Conservation (phyloP, 306 rosid species). For the Cicer arietinum region DNA sequence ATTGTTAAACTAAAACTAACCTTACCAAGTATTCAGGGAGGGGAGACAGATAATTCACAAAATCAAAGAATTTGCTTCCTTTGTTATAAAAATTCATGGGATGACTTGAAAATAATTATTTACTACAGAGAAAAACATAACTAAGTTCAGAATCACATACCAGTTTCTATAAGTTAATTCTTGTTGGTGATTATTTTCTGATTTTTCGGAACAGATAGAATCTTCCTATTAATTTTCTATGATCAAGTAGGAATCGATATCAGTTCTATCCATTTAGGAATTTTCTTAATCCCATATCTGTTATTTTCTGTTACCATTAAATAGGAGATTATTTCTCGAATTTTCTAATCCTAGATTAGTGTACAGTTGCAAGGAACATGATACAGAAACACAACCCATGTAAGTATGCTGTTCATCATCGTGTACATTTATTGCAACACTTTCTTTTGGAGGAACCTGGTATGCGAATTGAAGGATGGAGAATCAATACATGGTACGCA, state of each 20-base stretch:
- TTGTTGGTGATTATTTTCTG: background rate
- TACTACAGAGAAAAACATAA: background rate
- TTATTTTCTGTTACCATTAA: background rate
- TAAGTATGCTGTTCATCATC: background rate
- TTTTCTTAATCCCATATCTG: background rate
- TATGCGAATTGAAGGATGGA: background rate
- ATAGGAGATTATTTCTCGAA: background rate
- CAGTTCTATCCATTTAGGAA: background rate
- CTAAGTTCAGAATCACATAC: background rate
- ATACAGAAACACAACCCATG: background rate
- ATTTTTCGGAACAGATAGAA: background rate
- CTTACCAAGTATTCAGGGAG: background rate
- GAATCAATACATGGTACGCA: background rate
- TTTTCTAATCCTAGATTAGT: background rate
- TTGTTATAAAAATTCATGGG: slow-evolving; percentile 7
- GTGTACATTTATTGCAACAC: slow-evolving; percentile 2
- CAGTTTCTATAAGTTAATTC: slow-evolving; percentile 26
- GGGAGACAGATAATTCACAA: background rate
- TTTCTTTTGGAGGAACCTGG: background rate
- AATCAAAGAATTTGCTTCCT: background rate
- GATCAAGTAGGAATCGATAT: background rate
- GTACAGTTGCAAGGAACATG: background rate
- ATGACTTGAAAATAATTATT: slow-evolving; percentile 6
- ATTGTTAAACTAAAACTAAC: background rate
- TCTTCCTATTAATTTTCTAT: background rate